These are phyloP conservation scores for Parachaetomium inaequale DNA, from an alignment of 495 filamentous ascomycete genomes.

Conservation along the genomic window DNA sequence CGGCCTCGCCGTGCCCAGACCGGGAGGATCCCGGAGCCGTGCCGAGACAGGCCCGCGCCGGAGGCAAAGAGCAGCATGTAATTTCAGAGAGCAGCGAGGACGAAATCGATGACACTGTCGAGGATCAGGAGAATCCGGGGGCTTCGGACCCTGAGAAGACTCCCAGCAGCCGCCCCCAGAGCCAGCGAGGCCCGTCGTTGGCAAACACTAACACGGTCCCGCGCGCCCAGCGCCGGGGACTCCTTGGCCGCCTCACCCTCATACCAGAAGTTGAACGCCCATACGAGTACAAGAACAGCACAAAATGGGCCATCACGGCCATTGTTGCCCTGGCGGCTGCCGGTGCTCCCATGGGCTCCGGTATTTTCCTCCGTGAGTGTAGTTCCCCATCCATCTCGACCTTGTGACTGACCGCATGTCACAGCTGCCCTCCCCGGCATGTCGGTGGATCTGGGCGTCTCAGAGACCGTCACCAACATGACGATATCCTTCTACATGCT, in stretches of 20 bases:
- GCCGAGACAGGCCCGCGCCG: background rate
- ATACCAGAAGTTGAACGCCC: constrained; percentile 81
- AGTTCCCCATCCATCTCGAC: background rate
- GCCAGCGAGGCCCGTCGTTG: constrained; percentile 35
- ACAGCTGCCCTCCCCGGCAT: constrained; percentile 71
- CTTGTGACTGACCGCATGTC: background rate
- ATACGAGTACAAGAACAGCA: constrained; percentile 63
- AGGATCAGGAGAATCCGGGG: background rate
- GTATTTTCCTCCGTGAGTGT: constrained; percentile 76
- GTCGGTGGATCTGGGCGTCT: constrained; percentile 58
- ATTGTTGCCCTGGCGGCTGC: constrained; percentile 72
- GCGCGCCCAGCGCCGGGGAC: constrained; percentile 63
- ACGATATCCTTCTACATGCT: constrained; percentile 88
- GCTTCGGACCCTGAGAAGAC: constrained; percentile 5
- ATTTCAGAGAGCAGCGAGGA: constrained; percentile 7
- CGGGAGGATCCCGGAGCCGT: background rate
- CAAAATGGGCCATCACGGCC: constrained; percentile 84
- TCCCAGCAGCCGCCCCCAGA: constrained; percentile 22
- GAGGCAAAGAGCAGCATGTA: background rate
- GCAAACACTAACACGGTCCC: constrained; percentile 56
- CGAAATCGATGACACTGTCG: background rate
- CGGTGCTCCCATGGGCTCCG: constrained; percentile 78
- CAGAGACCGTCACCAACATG: constrained; percentile 72
- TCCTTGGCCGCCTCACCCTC: constrained; percentile 67
- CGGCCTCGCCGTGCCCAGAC: background rate